A percentile compares a stretch with the other conserved stretches of the same genome.
Evolutionary conservation across 768 basidiomycete species (phyloP).

Genomic region (button mushroom (Agaricus bisporus)): DNA sequence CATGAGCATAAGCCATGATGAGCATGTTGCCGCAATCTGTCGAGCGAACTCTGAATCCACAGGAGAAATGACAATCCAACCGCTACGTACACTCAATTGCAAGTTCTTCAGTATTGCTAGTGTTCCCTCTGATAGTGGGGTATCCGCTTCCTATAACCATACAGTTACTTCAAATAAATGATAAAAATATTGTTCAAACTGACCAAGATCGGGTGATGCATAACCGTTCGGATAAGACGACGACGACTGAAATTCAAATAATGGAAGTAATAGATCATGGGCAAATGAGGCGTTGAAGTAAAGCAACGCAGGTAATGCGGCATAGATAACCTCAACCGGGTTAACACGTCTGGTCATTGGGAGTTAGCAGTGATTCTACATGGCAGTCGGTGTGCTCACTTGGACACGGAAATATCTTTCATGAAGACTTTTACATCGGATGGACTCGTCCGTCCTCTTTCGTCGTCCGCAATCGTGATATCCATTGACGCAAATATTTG

Average conservation of each 20-base stretch:
- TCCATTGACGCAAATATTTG: constrained; percentile 42
- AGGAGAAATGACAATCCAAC: background rate
- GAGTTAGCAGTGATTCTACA: background rate
- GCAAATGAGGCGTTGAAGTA: constrained; percentile 36
- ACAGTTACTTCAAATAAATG: too few relatives aligned
- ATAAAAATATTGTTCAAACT: too few relatives aligned
- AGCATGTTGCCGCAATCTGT: constrained; percentile 56
- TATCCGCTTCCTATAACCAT: constrained; percentile 14
- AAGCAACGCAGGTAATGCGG: constrained; percentile 36
- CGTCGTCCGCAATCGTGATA: constrained; percentile 30
- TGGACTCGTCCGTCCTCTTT: constrained; percentile 23
- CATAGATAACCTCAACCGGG: constrained; percentile 40
- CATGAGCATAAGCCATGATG: constrained; percentile 44
- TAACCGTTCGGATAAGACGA: constrained; percentile 16
- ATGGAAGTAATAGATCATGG: constrained; percentile 38
- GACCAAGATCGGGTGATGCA: constrained; percentile 29
- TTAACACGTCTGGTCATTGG: constrained; percentile 24
- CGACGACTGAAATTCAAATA: constrained; percentile 41
- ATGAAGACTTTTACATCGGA: constrained; percentile 41
- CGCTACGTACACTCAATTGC: constrained; percentile 19
- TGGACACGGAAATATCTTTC: constrained; percentile 38
- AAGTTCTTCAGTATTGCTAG: constrained; percentile 10
- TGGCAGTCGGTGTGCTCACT: constrained; percentile 20
- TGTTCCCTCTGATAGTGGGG: constrained; percentile 15
- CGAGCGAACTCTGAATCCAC: background rate